Conservation (phyloP, 2,329 filamentous ascomycete genomes). For the Verticillium klebahnii region DNA sequence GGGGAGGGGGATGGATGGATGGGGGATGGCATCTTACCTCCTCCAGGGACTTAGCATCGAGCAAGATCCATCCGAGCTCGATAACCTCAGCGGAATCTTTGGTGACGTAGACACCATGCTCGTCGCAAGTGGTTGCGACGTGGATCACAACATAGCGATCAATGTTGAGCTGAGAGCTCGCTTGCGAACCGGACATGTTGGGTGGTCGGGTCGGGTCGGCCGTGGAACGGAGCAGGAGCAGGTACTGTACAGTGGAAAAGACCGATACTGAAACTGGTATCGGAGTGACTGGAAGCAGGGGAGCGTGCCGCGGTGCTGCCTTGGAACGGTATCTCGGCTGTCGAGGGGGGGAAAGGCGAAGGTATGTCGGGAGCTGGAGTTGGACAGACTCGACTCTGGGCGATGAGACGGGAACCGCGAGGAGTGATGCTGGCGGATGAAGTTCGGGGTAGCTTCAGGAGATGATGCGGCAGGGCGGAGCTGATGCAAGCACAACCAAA, state of each 20-base stretch:
- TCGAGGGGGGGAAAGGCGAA: background rate
- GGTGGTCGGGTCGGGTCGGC: constrained; percentile 8
- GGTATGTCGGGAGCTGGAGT: background rate
- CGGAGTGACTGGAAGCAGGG: constrained; percentile 10
- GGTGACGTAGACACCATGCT: constrained; percentile 98
- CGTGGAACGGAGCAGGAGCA: background rate
- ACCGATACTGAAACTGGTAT: constrained; percentile 7
- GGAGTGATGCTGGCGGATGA: constrained; percentile 9
- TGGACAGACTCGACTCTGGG: background rate
- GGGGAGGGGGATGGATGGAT: constrained; percentile 4
- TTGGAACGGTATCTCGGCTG: background rate
- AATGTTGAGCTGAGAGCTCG: constrained; percentile 62
- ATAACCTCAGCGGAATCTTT: constrained; percentile 99
- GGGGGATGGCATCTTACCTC: constrained; percentile 60
- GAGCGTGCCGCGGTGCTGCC: constrained; percentile 5
- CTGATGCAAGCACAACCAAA: constrained; percentile 11
- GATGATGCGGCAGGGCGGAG: constrained; percentile 11
- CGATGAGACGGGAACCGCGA: background rate
- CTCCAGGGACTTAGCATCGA: constrained; percentile 86
- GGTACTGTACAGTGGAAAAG: background rate
- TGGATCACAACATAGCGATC: constrained; percentile 98
- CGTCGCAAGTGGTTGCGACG: constrained; percentile 97
- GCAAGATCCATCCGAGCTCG: constrained; percentile 95
- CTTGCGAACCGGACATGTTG: constrained; percentile 39
- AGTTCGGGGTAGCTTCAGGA: constrained; percentile 14